These are phyloP conservation scores for Meira nashicola DNA, from an alignment of 1,284 basidiomycete genomes.

Conservation along the genomic window DNA sequence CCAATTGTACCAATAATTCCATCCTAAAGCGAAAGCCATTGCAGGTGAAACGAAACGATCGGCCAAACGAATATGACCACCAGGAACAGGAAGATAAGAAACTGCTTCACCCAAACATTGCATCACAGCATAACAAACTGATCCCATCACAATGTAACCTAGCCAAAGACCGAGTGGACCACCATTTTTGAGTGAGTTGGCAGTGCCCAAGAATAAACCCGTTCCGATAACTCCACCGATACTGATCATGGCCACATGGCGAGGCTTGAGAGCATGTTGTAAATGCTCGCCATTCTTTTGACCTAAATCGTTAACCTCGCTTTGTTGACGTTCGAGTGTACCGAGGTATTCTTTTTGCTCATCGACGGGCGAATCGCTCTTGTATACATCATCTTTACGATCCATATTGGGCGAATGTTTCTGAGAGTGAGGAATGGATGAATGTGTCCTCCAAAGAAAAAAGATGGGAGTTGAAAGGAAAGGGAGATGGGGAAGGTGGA, in stretches of 20 bases:
- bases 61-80: conserved; percentile 73
- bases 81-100: conserved; percentile 60
- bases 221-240: conserved; percentile 23
- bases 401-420: background rate
- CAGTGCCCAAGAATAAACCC: conserved; percentile 67
- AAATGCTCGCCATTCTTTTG: conserved; percentile 37
- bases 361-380: background rate
- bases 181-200: conserved; percentile 57
- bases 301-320: conserved; percentile 15
- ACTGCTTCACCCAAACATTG: conserved; percentile 56
- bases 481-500: background rate
- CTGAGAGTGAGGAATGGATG: background rate
- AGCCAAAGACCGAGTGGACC: conserved; percentile 55
- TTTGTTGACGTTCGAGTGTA: background rate
- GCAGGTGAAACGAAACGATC: conserved; percentile 74
- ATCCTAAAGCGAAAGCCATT: conserved; percentile 61
- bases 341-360: conserved; percentile 4
- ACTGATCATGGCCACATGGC: conserved; percentile 23
- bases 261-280: conserved; percentile 30
- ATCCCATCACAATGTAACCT: conserved; percentile 50
- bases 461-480: background rate
- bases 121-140: conserved; percentile 43
- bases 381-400: conserved; percentile 4
- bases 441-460: too few relatives aligned
- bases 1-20: conserved; percentile 61